Conservation (phyloP, 2,329 filamentous ascomycete genomes). For the Cucurbitaria berberidis region DNA sequence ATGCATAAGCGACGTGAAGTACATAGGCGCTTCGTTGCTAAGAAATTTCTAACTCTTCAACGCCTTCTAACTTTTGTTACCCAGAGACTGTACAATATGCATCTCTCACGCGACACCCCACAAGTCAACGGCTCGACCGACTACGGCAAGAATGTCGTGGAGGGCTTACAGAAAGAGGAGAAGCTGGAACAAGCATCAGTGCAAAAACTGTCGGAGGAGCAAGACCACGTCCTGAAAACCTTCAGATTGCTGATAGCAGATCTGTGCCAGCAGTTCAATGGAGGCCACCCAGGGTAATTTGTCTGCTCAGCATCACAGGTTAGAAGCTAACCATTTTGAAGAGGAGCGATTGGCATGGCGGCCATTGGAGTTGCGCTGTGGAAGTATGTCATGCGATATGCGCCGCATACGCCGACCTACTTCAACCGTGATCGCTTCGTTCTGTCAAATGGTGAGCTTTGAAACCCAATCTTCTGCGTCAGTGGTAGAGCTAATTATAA, state of each 20-base stretch:
- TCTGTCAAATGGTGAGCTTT: conserved; percentile 59
- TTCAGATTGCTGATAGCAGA: conserved; percentile 71
- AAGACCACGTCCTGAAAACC: conserved; percentile 63
- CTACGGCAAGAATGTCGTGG: conserved; percentile 33
- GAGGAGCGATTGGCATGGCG: conserved; percentile 66
- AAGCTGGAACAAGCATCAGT: conserved; percentile 24
- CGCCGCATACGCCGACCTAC: conserved; percentile 60
- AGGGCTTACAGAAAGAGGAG: conserved; percentile 32
- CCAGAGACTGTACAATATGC: conserved; percentile 11
- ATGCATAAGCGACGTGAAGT: not conserved
- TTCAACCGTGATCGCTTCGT: conserved; percentile 70
- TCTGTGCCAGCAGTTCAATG: conserved; percentile 72
- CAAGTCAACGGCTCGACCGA: conserved; percentile 20
- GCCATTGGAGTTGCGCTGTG: conserved; percentile 66
- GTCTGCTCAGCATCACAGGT: not conserved
- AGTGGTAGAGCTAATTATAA: not conserved
- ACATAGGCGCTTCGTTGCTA: not conserved
- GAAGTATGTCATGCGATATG: conserved; percentile 68
- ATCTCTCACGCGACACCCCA: conserved; percentile 21
- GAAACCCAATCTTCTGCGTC: not conserved
- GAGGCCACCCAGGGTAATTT: conserved; percentile 69
- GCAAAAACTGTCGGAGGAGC: conserved; percentile 34
- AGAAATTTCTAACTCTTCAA: not conserved
- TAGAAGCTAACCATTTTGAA: conserved; percentile 19
- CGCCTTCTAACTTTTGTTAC: not conserved